Evolutionary conservation across 768 basidiomycete species (phyloP), one percentile per base, ranked within the genome.

Genomic region (Mycena capillaripes): DNA sequence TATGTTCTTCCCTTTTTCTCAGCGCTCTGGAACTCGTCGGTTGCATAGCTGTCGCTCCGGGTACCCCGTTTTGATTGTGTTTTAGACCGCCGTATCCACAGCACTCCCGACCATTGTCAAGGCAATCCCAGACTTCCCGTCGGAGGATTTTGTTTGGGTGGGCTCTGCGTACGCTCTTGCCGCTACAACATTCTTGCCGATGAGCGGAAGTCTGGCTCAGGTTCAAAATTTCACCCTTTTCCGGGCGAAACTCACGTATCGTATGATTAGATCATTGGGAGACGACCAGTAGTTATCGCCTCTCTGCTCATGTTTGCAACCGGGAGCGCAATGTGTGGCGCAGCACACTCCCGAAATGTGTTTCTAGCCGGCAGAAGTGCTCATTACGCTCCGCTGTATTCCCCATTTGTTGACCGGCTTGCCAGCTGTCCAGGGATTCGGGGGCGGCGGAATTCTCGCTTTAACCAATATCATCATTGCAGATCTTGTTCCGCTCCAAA

Each of bases 261-360:
- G n/a, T n/a, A n/a, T n/a, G n/a, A n/a, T n/a, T 44, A 70, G 65
- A 50, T 66, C 50, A 78, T 82, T 25, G 81, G 81, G 4, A 73
- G 81, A n/a, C 77, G 77, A 16, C 74, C 76, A 3, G 70, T 76
- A 10, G 66, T 82, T 53, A 40, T 81, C 6, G 57, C 30, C 14
- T 71, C 77, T 3, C 19, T 80, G 19, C 1, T 66, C 8, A 46
- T 77, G 25, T 80, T 80, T 58, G 74, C 75, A 2, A 30, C 80
- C 4, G 84, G 85, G 6, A 81, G 80, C n/a, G 78, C 80, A 1
- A 38, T 86, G 4, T 80, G 76, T 11, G 85, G 84, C 0, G 77
- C 81, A 0, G 79, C 83, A 0, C 70, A 77, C 27, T 79, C 30
- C 52, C 79, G 83, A 78, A 72, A 67, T 3, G 78, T 78, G 76